A percentile compares a stretch with the other conserved stretches of the same genome.
phyloP scores from a whole-genome alignment of 192 early-diverging fungal genomes.

The Coemansia sp. region DNA sequence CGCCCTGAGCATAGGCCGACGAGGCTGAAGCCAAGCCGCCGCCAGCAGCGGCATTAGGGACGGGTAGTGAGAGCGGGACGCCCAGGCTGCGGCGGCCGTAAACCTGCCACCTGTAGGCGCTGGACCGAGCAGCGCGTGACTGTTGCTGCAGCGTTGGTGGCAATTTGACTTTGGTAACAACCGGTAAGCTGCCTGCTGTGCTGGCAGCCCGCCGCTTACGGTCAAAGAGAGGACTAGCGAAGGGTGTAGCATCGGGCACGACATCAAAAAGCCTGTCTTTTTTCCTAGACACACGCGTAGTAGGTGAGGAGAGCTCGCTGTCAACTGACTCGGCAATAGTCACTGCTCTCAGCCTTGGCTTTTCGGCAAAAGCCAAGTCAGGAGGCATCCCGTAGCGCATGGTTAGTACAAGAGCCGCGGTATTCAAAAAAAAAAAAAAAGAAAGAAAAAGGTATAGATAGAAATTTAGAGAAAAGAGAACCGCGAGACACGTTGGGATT shows the following conservation, averaged over 20 bases:
- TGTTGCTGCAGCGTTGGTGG: slow-evolving; percentile 1
- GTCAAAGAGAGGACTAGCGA: slow-evolving; percentile 2
- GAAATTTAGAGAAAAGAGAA: background rate
- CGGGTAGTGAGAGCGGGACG: slow-evolving; percentile 18
- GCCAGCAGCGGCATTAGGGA: background rate
- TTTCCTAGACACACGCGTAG: background rate
- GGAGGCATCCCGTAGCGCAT: slow-evolving; percentile 5
- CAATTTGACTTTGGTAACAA: background rate
- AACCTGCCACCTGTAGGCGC: slow-evolving; percentile 3
- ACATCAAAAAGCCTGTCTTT: background rate
- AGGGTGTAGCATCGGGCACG: background rate
- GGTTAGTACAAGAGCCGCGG: background rate
- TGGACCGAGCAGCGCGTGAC: background rate
- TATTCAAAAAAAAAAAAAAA: background rate
- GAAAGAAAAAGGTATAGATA: background rate
- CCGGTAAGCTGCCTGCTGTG: background rate
- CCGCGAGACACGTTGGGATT: background rate
- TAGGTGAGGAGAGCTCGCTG: background rate
- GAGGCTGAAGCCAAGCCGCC: background rate
- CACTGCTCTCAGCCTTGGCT: background rate
- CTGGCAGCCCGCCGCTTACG: slow-evolving; percentile 1
- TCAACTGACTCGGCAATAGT: background rate
- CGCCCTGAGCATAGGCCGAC: slow-evolving; percentile 10
- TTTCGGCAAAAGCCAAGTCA: background rate
- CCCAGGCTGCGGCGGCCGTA: slow-evolving; percentile 17